phyloP scores from a whole-genome alignment of 1,284 basidiomycete genomes.

The Sanghuangporus sanghuang region DNA sequence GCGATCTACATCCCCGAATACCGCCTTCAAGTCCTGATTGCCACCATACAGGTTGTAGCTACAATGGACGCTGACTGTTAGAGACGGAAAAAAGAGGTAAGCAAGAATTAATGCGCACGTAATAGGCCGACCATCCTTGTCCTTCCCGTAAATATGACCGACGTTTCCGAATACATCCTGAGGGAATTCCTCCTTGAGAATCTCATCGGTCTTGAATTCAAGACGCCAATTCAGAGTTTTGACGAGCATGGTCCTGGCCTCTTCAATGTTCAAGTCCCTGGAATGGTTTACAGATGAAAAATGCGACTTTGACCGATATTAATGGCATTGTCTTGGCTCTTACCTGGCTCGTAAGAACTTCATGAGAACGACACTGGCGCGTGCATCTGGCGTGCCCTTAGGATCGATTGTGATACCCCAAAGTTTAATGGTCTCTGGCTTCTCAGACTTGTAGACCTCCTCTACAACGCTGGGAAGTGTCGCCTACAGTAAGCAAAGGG shows the following conservation, averaged over 20 bases:
- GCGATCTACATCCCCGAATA: slow-evolving; percentile 65
- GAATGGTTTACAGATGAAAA: neutral
- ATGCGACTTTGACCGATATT: neutral
- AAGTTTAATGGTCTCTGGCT: slow-evolving; percentile 45
- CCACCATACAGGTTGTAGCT: slow-evolving; percentile 75
- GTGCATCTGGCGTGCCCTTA: slow-evolving; percentile 44
- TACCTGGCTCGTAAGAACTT: slow-evolving; percentile 76
- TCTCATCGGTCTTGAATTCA: slow-evolving; percentile 59
- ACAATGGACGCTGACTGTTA: neutral
- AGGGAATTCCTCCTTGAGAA: slow-evolving; percentile 58
- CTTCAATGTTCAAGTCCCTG: slow-evolving; percentile 50
- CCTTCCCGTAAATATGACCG: slow-evolving; percentile 60
- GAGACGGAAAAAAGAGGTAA: neutral
- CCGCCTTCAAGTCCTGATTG: slow-evolving; percentile 53
- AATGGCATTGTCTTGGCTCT: slow-evolving; percentile 15
- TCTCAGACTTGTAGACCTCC: slow-evolving; percentile 35
- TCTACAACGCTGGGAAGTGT: slow-evolving; percentile 11
- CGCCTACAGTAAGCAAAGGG: neutral
- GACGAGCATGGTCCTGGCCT: slow-evolving; percentile 60
- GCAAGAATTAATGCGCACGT: slow-evolving; percentile 36
- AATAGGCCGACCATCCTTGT: slow-evolving; percentile 63
- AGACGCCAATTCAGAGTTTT: slow-evolving; percentile 68
- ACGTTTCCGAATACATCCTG: slow-evolving; percentile 59
- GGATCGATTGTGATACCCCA: slow-evolving; percentile 71
- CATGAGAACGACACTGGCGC: slow-evolving; percentile 66